A percentile compares a stretch with the other conserved stretches of the same genome.
These are phyloP conservation scores for Suhomyces chickasaworum DNA, from an alignment of 1,139 yeast genomes.

Conservation along the genomic window DNA sequence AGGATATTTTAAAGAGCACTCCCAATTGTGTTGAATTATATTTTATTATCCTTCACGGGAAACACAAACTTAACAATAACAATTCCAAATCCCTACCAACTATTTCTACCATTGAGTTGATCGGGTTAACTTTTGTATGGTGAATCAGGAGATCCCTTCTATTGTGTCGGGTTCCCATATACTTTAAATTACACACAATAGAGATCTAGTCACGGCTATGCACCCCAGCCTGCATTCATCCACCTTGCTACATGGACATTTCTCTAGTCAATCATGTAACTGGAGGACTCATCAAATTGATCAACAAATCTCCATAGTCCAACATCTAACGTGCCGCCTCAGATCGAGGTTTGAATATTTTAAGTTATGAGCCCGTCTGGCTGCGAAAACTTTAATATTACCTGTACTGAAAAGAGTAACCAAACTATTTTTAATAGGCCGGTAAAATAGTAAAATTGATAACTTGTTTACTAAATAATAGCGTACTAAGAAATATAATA, in stretches of 20 bases:
- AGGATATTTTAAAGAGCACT: not conserved
- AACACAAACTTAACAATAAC: not conserved
- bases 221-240: not conserved
- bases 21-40: not conserved
- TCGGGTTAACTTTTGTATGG: not conserved
- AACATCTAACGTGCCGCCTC: not conserved
- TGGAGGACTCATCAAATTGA: too few relatives aligned
- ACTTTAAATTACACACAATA: not conserved
- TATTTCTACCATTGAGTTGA: not conserved
- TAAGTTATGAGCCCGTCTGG: not conserved
- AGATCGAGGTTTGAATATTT: not conserved
- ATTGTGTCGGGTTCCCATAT: not conserved
- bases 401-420: too few relatives aligned
- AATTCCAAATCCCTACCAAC: not conserved
- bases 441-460: too few relatives aligned
- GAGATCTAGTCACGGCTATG: not conserved
- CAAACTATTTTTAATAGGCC: too few relatives aligned
- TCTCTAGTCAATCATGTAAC: not conserved
- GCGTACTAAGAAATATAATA: too few relatives aligned
- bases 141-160: not conserved
- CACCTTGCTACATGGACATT: not conserved
- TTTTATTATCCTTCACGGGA: not conserved
- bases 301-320: not conserved
- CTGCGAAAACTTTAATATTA: not conserved
- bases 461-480: too few relatives aligned